Percentiles rank a stretch among this genome's conserved stretches.
These are phyloP conservation scores for Saccharomyces eubayanus DNA, from an alignment of 805 yeast species.

Conservation along the genomic window DNA sequence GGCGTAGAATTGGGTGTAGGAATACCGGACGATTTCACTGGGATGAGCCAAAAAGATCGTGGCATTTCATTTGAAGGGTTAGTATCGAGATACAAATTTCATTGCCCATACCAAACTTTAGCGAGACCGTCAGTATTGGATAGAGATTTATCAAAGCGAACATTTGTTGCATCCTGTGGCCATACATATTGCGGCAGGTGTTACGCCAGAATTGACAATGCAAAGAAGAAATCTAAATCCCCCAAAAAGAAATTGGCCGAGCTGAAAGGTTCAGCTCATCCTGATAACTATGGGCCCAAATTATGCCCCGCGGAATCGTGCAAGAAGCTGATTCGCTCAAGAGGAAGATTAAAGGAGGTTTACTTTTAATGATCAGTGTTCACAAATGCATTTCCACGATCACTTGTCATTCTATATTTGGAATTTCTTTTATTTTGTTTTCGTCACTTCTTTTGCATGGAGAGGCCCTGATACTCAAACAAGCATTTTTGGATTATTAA, in stretches of 20 bases:
- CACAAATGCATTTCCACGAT: too few species aligned
- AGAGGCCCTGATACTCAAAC: not conserved
- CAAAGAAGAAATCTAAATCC: slow-evolving; percentile 18
- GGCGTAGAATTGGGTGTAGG: slow-evolving; percentile 70
- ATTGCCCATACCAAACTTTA: slow-evolving; percentile 60
- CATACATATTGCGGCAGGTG: slow-evolving; percentile 85
- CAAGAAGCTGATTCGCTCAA: slow-evolving; percentile 35
- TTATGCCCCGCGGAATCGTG: slow-evolving; percentile 52
- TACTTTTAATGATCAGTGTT: slow-evolving; percentile 25
- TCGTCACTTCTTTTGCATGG: not conserved
- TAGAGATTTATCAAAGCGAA: slow-evolving; percentile 51
- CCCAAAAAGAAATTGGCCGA: slow-evolving; percentile 20
- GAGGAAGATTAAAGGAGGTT: slow-evolving; percentile 48
- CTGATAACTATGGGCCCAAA: slow-evolving; percentile 45
- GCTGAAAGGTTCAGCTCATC: slow-evolving; percentile 32
- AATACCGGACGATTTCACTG: slow-evolving; percentile 45
- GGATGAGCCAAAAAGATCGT: slow-evolving; percentile 14
- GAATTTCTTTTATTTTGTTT: too few species aligned
- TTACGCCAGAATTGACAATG: slow-evolving; percentile 52
- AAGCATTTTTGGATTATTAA: not conserved
- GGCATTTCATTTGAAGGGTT: slow-evolving; percentile 25
- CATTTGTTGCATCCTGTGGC: slow-evolving; percentile 66
- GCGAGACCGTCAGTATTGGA: slow-evolving; percentile 46
- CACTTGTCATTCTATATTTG: too few species aligned
- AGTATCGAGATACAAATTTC: slow-evolving; percentile 31